Evolutionary conservation across 2,329 filamentous ascomycete genomes (phyloP), one percentile per base, ranked within the genome.

Genomic region (Passalora sequoiae): DNA sequence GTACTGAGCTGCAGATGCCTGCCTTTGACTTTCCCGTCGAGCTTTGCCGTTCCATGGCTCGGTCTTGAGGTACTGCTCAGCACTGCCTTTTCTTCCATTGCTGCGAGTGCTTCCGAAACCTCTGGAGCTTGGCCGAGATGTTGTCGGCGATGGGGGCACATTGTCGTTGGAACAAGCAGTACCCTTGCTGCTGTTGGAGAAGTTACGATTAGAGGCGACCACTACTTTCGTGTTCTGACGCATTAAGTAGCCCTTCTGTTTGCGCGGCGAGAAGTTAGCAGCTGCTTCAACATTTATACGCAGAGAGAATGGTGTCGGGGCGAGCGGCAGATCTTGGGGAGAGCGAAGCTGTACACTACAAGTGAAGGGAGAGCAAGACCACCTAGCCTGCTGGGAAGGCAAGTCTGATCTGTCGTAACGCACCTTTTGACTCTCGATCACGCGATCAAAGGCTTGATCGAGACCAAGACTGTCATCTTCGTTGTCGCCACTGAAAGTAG

Each of bases 391-490:
- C 24, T 46, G 30, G 9, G 21, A 25, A 31, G 30, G 35, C 38
- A 47, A 29, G 25, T 38, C 30, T 37, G 49, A 46, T 24, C 39
- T 40, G 22, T 7, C 19, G 19, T 6, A 12, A 70, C 73, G 72
- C 76, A 96, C 89, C 89, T 97, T 97, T 84, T 96, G 89, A 64
- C 83, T 78, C 70, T 96, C 89, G 59, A 97, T 94, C 43, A 97
- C 86, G 48, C 91, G 80, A 60, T 97, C 89, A 67, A 97, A 96
- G 64, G 96, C 92, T 59, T 86, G 80, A 59, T 94, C 88, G 33
- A 97, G 77, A 52, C 88, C 91, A 51, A 94, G 81, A 49, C 86
- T 86, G 43, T 92, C 76, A 60, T 92, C 89, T 33, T 77, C 72
- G 60, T 91, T 88, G 35, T 78, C 73, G 36, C 72, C 71, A 24